phyloP scores from a whole-genome alignment of 2,329 filamentous ascomycete genomes.

The Colletotrichum sp. region DNA sequence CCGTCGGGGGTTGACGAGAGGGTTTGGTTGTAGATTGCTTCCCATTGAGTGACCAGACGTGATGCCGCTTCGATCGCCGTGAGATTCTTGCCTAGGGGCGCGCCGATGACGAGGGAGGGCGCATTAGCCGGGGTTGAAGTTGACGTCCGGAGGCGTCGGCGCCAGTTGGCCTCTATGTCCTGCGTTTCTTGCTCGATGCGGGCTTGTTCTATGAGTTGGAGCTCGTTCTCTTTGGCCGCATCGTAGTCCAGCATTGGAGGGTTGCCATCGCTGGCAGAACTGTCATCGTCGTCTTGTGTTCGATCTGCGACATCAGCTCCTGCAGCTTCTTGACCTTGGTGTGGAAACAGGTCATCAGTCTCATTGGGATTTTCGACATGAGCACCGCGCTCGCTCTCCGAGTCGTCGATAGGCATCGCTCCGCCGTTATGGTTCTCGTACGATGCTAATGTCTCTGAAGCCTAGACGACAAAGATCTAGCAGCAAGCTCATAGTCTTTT shows the following conservation, averaged over 20 bases:
- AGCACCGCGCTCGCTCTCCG: background rate
- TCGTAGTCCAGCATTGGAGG: background rate
- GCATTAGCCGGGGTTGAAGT: constrained; percentile 4
- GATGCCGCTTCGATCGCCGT: constrained; percentile 40
- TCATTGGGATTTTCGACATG: background rate
- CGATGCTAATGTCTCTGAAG: background rate
- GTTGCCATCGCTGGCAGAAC: background rate
- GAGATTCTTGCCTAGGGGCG: constrained; percentile 38
- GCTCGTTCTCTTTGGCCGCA: background rate
- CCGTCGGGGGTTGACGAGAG: constrained; percentile 19
- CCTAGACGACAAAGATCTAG: background rate
- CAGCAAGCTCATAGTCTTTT: background rate
- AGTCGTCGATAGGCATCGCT: background rate
- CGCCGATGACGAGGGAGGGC: constrained; percentile 37
- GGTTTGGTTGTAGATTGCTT: constrained; percentile 32
- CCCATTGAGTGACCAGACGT: constrained; percentile 40
- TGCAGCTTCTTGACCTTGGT: background rate
- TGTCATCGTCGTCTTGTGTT: background rate
- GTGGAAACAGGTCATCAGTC: background rate
- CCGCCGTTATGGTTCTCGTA: background rate
- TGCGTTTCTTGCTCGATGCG: background rate
- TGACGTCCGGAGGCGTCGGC: background rate
- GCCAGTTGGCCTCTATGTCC: background rate
- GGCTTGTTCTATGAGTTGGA: background rate
- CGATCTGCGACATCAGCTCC: background rate